Evolutionary conservation across 1,284 basidiomycete genomes (phyloP), one percentile per base, ranked within the genome.

Genomic region (Cutaneotrichosporon sp.): DNA sequence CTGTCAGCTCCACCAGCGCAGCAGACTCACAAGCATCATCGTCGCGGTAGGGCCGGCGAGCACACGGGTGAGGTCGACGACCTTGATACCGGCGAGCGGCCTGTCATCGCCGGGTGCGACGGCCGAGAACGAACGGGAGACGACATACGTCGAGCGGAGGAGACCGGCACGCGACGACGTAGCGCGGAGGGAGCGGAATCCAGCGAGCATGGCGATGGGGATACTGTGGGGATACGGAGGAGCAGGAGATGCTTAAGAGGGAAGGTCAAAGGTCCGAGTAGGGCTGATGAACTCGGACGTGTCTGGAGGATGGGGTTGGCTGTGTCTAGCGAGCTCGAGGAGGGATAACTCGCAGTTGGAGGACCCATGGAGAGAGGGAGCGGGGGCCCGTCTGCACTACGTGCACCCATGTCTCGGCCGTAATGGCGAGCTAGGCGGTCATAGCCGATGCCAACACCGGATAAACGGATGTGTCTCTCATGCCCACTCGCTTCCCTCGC

Each of bases 21-120:
- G 66, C 81, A 24, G 92, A 81, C 80, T 94, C 91, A 33, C 92
- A 20, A 95, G 83, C 62, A 94, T 83, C 92, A 95, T 93, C 2
- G 94, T 92, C 29, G 88, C 86, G 7, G 89, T 91, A 14, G 93
- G 93, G 0, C 92, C 94, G 22, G 93, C 94, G 50, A 97, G 82
- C 1, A 97, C 89, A 42, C 93, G 85, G 13, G 92, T 92, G 55
- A 95, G 81, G 78, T 97, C 93, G 22, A 97, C 83, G 43, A 97
- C 85, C 67, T 85, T 87, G 72, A 94, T 83, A 25, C 90, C 91
- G 62, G 84, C 82, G 58, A 97, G 81, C 3, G 93, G 93, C 9
- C 70, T 56, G 31, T 72, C 69, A 54, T 67, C 69, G 8, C 53
- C 68, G 4, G 50, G 18, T 22, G 45, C 29, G 13, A 47, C 54